Evolutionary conservation across 495 filamentous ascomycete species (phyloP), one percentile per base, ranked within the genome.

Genomic region (Aspergillus saccharolyticus): DNA sequence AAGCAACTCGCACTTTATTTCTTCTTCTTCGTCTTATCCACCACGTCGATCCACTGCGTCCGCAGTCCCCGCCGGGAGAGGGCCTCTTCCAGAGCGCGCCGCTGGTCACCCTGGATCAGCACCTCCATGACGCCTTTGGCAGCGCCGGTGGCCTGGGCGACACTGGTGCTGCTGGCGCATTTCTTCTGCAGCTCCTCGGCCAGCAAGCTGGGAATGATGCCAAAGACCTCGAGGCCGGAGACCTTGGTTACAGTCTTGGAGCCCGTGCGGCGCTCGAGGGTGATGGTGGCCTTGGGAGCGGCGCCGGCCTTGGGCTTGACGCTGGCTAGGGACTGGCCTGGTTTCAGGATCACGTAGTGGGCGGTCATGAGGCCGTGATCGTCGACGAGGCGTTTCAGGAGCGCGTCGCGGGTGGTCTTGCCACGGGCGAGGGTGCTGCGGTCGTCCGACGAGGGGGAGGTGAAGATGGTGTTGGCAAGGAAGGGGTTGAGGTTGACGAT

Each of bases 11-110:
- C 25, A 3, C 25, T 5, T 53, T 67, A 75, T 66, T 87, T 87
- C 73, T 87, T 88, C 63, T 82, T 82, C 71, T 87, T 87, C 10
- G 84, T 87, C 72, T 87, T 89, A 72, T 89, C 86, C 58, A 82
- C 67, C 25, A 88, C 73, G 56, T 85, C 81, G 20, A 88, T 75
- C 83, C 83, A 86, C 54, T 79, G 75, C 48, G 68, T 70, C 49
- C 68, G 72, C 42, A 90, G 65, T 0, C 87, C 87, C 46, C 85
- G 77, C 63, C 76, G 80, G 51, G 79, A 75, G 62, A 90, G 69
- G 30, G 83, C 86, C 63, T 75, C 81, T 30, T 84, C 71, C 39
- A 89, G 74, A 4, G 75, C 81, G 55, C 81, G 78, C 42, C 78
- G 77, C 71, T 89, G 85, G 58, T 85, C 83, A 8, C 87, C 87